Base-by-base conservation (phyloP, 1,284 basidiomycete species). In the Puccinia triticina region DNA sequence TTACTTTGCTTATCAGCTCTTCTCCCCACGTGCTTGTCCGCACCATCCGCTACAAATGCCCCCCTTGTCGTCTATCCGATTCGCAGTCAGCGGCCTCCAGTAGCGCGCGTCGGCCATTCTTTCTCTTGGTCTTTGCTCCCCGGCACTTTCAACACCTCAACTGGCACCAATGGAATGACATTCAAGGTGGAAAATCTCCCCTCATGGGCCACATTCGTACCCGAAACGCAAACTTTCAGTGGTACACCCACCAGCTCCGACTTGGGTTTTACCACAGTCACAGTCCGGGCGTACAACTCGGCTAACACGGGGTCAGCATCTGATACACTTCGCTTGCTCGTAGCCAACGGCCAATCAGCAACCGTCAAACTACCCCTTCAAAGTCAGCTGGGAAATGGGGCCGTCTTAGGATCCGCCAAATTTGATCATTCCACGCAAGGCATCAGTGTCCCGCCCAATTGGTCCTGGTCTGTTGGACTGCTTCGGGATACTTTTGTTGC, bases 91-190 rank as follows among this genome's bases (percentile, higher is more conserved):
- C 84, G 85, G 29, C 86, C 85, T 23, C 66, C 46, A 32, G 84
- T 86, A 21, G 86, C 85, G 14, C 84, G 85, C n/a, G 84, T 83
- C 29, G 85, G 84, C 4, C 76, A 82, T 32, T 81, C 84, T 0
- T 86, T 84, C 57, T 78, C 83, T 11, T 86, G 85, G 85, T 83
- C 85, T 11, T 85, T 86, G 55, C 81, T 84, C 40, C 32, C 77
- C 14, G 74, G 84, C 71, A 86, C 86, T 14, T 86, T 86, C 50
- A 57, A 64, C 26, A 72, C 74, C 16, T 76, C 83, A 12, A 78
- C 64, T 40, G 84, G 83, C 2, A 84, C 76, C 1, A 82, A 83
- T 23, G 82, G 84, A 8, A 71, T 81, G 2, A 83, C 84, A 66
- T 83, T 79, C 29, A 77, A 79, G 32, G 83, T 71, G 29, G 75